Conservation (phyloP, 2,329 filamentous ascomycete genomes). For the Zasmidium angulare region DNA sequence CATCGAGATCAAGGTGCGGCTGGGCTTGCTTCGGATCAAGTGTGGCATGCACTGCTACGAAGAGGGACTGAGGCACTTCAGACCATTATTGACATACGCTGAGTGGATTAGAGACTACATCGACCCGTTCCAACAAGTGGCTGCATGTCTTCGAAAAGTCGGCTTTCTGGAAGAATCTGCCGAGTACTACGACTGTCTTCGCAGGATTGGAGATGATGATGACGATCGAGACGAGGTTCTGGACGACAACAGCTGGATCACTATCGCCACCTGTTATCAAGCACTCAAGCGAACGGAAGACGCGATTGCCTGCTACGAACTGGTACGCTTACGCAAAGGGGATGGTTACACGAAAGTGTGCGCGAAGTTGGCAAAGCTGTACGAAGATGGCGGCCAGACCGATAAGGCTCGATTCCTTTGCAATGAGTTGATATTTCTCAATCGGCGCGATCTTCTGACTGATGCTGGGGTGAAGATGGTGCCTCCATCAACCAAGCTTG, state of each 20-base stretch:
- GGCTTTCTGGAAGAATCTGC: conserved; percentile 56
- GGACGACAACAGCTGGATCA: conserved; percentile 52
- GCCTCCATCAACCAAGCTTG: conserved; percentile 1
- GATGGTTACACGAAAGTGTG: conserved; percentile 19
- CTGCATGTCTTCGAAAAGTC: conserved; percentile 56
- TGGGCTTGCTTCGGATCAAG: conserved; percentile 79
- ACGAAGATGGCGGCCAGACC: conserved; percentile 67
- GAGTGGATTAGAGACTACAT: conserved; percentile 66
- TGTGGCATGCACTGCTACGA: conserved; percentile 60
- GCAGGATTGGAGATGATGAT: conserved; percentile 18
- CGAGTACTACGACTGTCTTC: conserved; percentile 57
- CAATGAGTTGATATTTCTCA: conserved; percentile 69
- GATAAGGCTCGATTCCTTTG: conserved; percentile 76
- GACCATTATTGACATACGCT: conserved; percentile 65
- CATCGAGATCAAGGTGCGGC: conserved; percentile 76
- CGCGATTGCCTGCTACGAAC: conserved; percentile 75
- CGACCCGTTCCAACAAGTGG: conserved; percentile 75
- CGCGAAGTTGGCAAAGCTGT: conserved; percentile 69
- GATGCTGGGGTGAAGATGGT: conserved; percentile 23
- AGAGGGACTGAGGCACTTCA: conserved; percentile 62
- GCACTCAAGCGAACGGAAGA: conserved; percentile 62
- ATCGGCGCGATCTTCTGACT: conserved; percentile 32
- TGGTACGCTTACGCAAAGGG: conserved; percentile 52
- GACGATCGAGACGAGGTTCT: conserved; percentile 27
- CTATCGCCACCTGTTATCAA: conserved; percentile 68